Conservation (phyloP, 1,284 basidiomycete genomes). For the Sporisorium reilianum region DNA sequence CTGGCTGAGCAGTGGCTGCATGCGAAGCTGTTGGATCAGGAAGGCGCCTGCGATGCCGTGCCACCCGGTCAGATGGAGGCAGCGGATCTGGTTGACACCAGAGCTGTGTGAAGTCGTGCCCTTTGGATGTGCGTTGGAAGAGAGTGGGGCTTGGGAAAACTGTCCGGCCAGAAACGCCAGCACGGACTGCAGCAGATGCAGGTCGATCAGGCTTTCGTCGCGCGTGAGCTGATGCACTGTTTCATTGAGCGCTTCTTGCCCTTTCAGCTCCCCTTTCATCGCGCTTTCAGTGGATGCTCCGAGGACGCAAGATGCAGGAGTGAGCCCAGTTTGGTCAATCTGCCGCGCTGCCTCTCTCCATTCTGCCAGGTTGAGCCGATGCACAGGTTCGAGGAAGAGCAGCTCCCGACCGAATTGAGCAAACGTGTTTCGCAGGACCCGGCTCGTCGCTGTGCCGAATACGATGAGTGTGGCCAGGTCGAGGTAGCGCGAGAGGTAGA, state of each 20-base stretch:
- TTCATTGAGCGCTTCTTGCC: not conserved
- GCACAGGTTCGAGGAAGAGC: slow-evolving; percentile 31
- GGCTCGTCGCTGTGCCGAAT: slow-evolving; percentile 27
- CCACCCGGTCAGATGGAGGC: slow-evolving; percentile 34
- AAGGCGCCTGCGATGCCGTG: slow-evolving; percentile 45
- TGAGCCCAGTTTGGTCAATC: slow-evolving; percentile 3
- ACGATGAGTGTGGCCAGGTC: slow-evolving; percentile 25
- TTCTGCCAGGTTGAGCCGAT: slow-evolving; percentile 36
- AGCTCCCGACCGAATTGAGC: slow-evolving; percentile 37
- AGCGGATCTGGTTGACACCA: slow-evolving; percentile 15
- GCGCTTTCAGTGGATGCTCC: not conserved
- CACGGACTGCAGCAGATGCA: slow-evolving; percentile 30
- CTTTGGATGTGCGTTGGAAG: not conserved
- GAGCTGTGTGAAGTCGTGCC: not conserved
- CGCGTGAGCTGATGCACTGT: slow-evolving; percentile 21
- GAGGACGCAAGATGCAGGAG: not conserved
- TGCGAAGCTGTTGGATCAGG: slow-evolving; percentile 36
- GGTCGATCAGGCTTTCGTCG: slow-evolving; percentile 41
- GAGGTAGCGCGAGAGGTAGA: slow-evolving; percentile 35
- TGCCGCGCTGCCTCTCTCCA: slow-evolving; percentile 38
- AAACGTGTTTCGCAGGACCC: slow-evolving; percentile 12
- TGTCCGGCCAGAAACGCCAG: slow-evolving; percentile 15
- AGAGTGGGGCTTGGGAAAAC: not conserved
- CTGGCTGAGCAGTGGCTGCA: slow-evolving; percentile 18
- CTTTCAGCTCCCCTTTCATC: not conserved